Percentiles rank a stretch among this genome's conserved stretches.
These are phyloP conservation scores for Sicyos edulis DNA, from an alignment of 306 rosid genomes.

Conservation along the genomic window DNA sequence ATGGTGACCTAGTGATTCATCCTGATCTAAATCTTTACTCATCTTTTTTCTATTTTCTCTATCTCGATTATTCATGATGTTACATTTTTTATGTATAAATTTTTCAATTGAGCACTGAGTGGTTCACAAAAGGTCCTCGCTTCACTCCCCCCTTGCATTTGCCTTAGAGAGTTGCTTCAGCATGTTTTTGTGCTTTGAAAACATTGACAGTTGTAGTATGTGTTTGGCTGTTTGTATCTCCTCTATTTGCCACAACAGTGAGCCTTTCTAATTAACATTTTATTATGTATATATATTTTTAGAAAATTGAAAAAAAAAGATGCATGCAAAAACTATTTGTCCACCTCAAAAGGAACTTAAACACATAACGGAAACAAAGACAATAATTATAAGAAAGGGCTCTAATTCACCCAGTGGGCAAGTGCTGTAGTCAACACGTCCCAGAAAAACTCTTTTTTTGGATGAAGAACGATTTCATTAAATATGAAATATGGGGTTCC, in stretches of 20 bases:
- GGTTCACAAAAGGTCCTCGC: neutral
- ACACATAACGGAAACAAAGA: neutral
- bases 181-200: neutral
- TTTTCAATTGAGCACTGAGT: neutral
- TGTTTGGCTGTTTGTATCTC: too few species aligned
- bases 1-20: neutral
- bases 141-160: neutral
- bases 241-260: neutral
- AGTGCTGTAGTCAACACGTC: neutral
- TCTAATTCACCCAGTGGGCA: neutral
- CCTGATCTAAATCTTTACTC: neutral
- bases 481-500: too few species aligned
- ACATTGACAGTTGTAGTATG: neutral
- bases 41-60: neutral
- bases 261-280: neutral
- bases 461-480: too few species aligned
- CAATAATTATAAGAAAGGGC: neutral
- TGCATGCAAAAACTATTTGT: neutral
- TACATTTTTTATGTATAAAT: too few species aligned
- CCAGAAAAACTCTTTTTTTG: too few species aligned
- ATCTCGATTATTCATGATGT: neutral
- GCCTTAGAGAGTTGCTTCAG: neutral
- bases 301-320: neutral
- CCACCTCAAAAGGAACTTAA: neutral
- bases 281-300: neutral